These are phyloP conservation scores for Stagonosporopsis vannaccii DNA, from an alignment of 2,329 filamentous ascomycete species.

Conservation along the genomic window DNA sequence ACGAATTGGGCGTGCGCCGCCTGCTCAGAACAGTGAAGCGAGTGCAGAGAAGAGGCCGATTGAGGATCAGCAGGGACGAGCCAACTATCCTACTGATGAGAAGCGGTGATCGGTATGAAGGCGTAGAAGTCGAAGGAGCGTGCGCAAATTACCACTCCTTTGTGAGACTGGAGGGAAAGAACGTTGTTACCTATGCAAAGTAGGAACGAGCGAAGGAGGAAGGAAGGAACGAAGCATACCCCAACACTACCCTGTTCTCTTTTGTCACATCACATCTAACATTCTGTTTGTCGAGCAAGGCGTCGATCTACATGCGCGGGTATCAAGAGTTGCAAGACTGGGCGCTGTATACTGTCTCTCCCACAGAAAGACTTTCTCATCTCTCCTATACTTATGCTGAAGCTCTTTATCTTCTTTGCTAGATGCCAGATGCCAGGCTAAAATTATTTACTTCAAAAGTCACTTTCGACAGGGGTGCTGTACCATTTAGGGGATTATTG, in stretches of 20 bases:
- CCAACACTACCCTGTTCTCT: background rate
- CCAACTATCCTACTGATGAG: background rate
- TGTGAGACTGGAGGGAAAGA: background rate
- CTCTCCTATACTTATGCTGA: background rate
- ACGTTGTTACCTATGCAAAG: background rate
- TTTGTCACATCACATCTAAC: background rate
- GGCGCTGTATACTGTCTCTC: background rate
- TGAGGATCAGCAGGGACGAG: background rate
- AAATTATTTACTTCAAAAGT: background rate
- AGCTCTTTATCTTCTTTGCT: background rate
- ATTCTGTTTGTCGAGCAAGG: background rate
- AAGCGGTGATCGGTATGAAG: background rate
- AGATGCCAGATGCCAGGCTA: background rate
- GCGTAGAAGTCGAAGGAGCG: background rate
- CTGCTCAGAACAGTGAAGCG: background rate
- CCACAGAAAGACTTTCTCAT: background rate
- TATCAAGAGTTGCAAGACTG: background rate
- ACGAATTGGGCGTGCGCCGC: conserved; percentile 63
- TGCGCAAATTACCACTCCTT: background rate
- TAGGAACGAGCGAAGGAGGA: background rate
- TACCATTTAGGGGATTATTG: background rate
- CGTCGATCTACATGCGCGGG: background rate
- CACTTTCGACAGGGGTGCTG: background rate
- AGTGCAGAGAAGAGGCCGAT: conserved; percentile 3
- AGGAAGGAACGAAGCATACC: background rate